A percentile compares a stretch with the other conserved stretches of the same genome.
Evolutionary conservation across 352 stramenopile genomes (phyloP).

Genomic region (Phytopythium ostracodes): DNA sequence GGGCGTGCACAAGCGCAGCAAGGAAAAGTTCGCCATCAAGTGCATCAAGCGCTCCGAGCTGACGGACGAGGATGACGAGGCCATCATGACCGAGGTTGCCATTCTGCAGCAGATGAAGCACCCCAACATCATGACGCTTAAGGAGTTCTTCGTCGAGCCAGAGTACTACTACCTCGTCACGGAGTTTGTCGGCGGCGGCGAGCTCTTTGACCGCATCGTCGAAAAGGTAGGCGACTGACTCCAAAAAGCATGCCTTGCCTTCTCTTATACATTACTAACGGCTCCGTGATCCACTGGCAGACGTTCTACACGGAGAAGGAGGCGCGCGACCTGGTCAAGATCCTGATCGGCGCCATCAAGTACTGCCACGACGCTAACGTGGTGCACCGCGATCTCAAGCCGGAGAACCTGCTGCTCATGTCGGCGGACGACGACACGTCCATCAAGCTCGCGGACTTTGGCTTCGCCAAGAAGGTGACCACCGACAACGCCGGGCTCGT

Average conservation of each 20-base stretch:
- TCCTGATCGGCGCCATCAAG: conserved; percentile 71
- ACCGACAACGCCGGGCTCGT: conserved; percentile 56
- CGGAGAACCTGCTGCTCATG: conserved; percentile 86
- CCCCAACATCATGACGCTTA: conserved; percentile 87
- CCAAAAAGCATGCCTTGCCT: too few relatives aligned
- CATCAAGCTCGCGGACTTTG: conserved; percentile 93
- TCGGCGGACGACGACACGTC: conserved; percentile 81
- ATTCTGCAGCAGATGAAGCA: conserved; percentile 87
- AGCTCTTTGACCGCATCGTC: conserved; percentile 90
- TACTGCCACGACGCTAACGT: conserved; percentile 88
- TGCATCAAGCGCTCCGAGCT: conserved; percentile 80
- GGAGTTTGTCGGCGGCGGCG: conserved; percentile 81
- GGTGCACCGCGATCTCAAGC: conserved; percentile 80
- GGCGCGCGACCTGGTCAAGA: conserved; percentile 79
- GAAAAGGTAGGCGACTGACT: conserved; percentile 62
- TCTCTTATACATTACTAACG: too few relatives aligned
- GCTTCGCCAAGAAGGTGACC: conserved; percentile 86
- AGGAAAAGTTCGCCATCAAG: conserved; percentile 89
- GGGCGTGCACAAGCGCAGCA: conserved; percentile 71
- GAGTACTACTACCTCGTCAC: conserved; percentile 89
- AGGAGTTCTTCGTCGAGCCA: conserved; percentile 88
- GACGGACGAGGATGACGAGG: conserved; percentile 70
- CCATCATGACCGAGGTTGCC: conserved; percentile 69
- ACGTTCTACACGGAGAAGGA: conserved; percentile 86
- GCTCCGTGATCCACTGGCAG: too few relatives aligned